These are phyloP conservation scores for Colletotrichum incanum DNA, from an alignment of 2,329 filamentous ascomycete species.

Conservation along the genomic window DNA sequence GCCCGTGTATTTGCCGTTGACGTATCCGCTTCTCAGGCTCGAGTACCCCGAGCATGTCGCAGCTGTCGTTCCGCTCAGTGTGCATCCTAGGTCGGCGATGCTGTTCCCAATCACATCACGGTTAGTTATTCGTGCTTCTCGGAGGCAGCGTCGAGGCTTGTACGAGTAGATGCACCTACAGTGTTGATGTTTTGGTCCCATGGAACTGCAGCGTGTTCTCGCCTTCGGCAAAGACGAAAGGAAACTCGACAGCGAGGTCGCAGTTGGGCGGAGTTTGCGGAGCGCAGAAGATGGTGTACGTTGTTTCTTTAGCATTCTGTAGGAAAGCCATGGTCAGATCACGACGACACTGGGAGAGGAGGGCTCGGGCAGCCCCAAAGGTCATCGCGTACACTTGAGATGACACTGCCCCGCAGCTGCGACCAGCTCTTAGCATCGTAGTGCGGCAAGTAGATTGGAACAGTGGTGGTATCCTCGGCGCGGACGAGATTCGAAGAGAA, in stretches of 20 bases:
- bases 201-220: conserved; percentile 61
- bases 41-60: conserved; percentile 66
- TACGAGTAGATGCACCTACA: conserved; percentile 52
- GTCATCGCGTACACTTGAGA: conserved; percentile 56
- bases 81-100: conserved; percentile 61
- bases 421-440: conserved; percentile 61
- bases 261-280: conserved; percentile 58
- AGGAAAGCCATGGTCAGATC: conserved; percentile 25
- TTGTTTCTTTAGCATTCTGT: conserved; percentile 59
- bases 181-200: conserved; percentile 59
- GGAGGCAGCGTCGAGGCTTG: conserved; percentile 7
- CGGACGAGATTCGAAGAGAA: conserved; percentile 18
- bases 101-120: conserved; percentile 47
- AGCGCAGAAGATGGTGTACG: conserved; percentile 66
- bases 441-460: conserved; percentile 63
- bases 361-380: not conserved
- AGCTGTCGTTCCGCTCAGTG: conserved; percentile 58
- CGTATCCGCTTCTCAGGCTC: conserved; percentile 58
- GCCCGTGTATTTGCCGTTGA: conserved; percentile 57
- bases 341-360: not conserved
- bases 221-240: conserved; percentile 64
- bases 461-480: conserved; percentile 53
- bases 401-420: conserved; percentile 61
- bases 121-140: not conserved
- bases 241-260: conserved; percentile 62